phyloP scores from a whole-genome alignment of 768 basidiomycete genomes.

The Cystobasidium tubakii region DNA sequence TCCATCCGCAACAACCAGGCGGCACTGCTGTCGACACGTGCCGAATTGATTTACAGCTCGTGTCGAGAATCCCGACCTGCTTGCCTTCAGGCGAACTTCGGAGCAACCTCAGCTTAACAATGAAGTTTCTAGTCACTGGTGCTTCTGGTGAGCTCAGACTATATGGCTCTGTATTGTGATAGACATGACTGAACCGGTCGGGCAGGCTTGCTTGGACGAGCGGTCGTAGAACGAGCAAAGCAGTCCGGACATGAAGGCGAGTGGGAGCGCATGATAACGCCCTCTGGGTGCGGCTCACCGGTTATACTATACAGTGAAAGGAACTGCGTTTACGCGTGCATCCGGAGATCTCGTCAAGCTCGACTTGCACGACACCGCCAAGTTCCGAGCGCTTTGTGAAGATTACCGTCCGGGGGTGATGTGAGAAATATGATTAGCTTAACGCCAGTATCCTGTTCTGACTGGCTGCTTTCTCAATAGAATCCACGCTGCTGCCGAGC shows the following conservation, averaged over 20 bases:
- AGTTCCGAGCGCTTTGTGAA: background rate
- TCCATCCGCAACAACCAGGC: too few species aligned
- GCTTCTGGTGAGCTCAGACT: slow-evolving; percentile 19
- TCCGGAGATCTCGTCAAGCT: slow-evolving; percentile 29
- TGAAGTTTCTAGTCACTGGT: slow-evolving; percentile 27
- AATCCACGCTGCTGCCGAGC: slow-evolving; percentile 34
- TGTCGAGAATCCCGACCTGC: background rate
- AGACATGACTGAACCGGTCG: background rate
- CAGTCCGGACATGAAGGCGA: slow-evolving; percentile 28
- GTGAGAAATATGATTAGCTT: background rate
- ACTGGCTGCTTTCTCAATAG: background rate
- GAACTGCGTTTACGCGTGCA: slow-evolving; percentile 29
- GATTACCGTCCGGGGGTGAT: slow-evolving; percentile 31
- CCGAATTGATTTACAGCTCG: background rate
- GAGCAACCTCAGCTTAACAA: background rate
- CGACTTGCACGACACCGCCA: slow-evolving; percentile 29
- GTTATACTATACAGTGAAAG: slow-evolving; percentile 5
- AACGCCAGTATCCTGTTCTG: background rate
- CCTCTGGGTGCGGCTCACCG: background rate
- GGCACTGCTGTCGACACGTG: too few species aligned
- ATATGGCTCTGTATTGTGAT: background rate
- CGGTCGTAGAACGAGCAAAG: slow-evolving; percentile 18
- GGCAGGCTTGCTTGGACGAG: slow-evolving; percentile 35
- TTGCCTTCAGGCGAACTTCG: background rate
- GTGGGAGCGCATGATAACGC: background rate